A percentile compares a stretch with the other conserved stretches of the same genome.
Conservation (phyloP, 768 basidiomycete species). For the Leccinum aurantiacum region DNA sequence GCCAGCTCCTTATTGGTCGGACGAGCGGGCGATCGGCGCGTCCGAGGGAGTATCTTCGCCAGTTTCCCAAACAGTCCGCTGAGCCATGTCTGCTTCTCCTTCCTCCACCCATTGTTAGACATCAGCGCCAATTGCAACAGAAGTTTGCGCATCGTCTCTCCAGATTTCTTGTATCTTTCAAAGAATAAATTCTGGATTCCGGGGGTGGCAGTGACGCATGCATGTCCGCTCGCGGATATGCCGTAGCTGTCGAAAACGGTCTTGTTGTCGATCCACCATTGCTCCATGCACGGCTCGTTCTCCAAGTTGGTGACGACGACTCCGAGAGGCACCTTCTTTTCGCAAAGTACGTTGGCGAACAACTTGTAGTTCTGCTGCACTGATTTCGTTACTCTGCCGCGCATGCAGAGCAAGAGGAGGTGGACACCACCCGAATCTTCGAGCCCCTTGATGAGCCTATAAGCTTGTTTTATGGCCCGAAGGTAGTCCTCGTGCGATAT, state of each 20-base stretch:
- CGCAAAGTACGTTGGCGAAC: conserved; percentile 41
- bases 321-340: conserved; percentile 35
- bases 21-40: neutral
- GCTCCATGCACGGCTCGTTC: conserved; percentile 33
- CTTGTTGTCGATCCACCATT: conserved; percentile 42
- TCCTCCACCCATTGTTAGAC: conserved; percentile 15
- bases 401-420: conserved; percentile 41
- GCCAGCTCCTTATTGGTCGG: conserved; percentile 12
- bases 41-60: conserved; percentile 16
- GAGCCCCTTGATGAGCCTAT: conserved; percentile 35
- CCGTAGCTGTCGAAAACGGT: conserved; percentile 28
- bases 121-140: conserved; percentile 10
- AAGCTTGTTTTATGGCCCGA: conserved; percentile 30
- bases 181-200: conserved; percentile 24
- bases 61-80: conserved; percentile 20
- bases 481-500: conserved; percentile 19
- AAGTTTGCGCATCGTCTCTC: conserved; percentile 20
- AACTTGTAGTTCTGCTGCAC: conserved; percentile 40
- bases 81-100: conserved; percentile 20
- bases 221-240: conserved; percentile 35
- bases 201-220: conserved; percentile 40
- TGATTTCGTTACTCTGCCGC: conserved; percentile 37
- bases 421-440: conserved; percentile 35
- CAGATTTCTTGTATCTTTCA: conserved; percentile 34
- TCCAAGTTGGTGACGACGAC: conserved; percentile 43